Evolutionary conservation across 2,329 filamentous ascomycete species (phyloP).

Genomic region (Escovopsis sp.): DNA sequence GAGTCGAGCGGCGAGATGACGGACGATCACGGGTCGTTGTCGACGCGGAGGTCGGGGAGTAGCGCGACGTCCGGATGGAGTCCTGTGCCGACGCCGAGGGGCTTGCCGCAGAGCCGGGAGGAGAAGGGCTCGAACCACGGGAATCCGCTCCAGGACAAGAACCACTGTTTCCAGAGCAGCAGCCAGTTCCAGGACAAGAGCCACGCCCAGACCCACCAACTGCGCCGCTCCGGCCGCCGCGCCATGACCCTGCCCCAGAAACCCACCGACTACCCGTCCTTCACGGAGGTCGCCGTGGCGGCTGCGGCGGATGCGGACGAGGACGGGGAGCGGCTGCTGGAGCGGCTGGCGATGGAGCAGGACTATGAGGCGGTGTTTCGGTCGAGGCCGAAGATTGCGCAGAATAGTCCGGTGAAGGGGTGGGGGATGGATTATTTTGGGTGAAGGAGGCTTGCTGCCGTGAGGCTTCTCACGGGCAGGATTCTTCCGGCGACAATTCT

Average conservation of each 20-base stretch:
- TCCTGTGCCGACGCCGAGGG: no score
- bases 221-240: slow-evolving; percentile 33
- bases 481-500: background rate
- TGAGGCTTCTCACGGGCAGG: no score
- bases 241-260: slow-evolving; percentile 22
- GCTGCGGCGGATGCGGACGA: slow-evolving; percentile 23
- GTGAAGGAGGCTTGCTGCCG: no score
- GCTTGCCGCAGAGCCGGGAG: no score
- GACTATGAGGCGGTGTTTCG: slow-evolving; percentile 77
- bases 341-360: slow-evolving; percentile 55
- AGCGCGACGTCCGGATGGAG: no score
- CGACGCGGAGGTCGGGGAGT: no score
- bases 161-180: no score
- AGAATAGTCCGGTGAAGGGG: slow-evolving; percentile 40
- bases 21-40: slow-evolving; percentile 29
- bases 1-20: slow-evolving; percentile 14
- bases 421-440: slow-evolving; percentile 13
- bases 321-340: slow-evolving; percentile 36
- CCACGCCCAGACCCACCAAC: slow-evolving; percentile 47
- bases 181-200: slow-evolving; percentile 38
- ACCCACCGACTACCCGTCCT: slow-evolving; percentile 25
- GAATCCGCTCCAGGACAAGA: no score
- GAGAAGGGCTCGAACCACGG: no score
- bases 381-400: slow-evolving; percentile 64
- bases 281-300: slow-evolving; percentile 29